Evolutionary conservation across 164 flowering plant species (phyloP).

Genomic region (Vitis vinifera): DNA sequence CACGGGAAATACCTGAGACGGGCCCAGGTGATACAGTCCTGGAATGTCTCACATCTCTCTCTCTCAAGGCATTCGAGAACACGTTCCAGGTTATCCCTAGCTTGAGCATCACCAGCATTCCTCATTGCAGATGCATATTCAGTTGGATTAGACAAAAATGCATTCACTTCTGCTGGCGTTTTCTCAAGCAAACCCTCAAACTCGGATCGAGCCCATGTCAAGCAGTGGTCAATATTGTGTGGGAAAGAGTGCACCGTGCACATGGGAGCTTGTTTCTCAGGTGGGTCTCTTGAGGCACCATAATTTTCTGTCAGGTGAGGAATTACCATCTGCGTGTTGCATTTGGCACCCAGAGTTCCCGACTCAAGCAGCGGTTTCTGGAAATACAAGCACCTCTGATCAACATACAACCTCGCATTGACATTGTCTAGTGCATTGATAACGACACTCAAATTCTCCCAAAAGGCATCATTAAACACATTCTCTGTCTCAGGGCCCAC

Average conservation of each 20-base stretch:
- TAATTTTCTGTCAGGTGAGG: slow-evolving; percentile 87
- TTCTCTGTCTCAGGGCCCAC: slow-evolving; percentile 77
- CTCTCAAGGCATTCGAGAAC: slow-evolving; percentile 74
- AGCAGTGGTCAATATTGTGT: slow-evolving; percentile 88
- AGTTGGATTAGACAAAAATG: slow-evolving; percentile 59
- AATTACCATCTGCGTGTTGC: slow-evolving; percentile 94
- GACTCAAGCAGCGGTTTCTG: slow-evolving; percentile 91
- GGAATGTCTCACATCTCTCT: slow-evolving; percentile 72
- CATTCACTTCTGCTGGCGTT: slow-evolving; percentile 89
- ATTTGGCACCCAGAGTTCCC: slow-evolving; percentile 86
- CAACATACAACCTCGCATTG: slow-evolving; percentile 83
- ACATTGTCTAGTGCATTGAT: slow-evolving; percentile 87
- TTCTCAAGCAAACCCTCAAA: slow-evolving; percentile 93
- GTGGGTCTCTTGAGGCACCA: slow-evolving; percentile 91
- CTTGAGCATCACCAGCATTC: slow-evolving; percentile 85
- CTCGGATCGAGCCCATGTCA: slow-evolving; percentile 94
- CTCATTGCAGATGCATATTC: slow-evolving; percentile 64
- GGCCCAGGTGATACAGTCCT: slow-evolving; percentile 88
- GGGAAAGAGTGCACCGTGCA: slow-evolving; percentile 94
- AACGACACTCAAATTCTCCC: slow-evolving; percentile 75
- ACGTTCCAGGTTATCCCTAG: slow-evolving; percentile 80
- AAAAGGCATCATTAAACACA: slow-evolving; percentile 78
- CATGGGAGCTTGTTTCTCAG: slow-evolving; percentile 96
- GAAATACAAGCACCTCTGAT: slow-evolving; percentile 83
- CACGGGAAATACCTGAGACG: slow-evolving; percentile 54